Evolutionary conservation across 306 rosid species (phyloP).

Genomic region (Dalbergia cultrata): DNA sequence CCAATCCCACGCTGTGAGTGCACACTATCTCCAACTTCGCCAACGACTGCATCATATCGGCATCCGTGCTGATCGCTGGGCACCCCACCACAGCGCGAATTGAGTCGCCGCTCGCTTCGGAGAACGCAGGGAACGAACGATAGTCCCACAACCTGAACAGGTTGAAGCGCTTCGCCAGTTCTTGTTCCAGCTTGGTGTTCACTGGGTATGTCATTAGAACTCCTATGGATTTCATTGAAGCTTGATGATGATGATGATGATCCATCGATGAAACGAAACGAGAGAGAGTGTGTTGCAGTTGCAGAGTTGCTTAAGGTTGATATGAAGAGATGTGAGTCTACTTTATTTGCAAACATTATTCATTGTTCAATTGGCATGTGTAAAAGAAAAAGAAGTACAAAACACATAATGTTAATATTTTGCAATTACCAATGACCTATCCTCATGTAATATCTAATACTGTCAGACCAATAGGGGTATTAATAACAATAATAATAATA

Average conservation of each 20-base stretch:
- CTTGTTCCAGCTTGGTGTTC: constrained; percentile 51
- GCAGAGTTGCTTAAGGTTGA: not conserved
- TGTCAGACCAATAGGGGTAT: not conserved
- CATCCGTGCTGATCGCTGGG: constrained; percentile 59
- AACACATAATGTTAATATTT: not conserved
- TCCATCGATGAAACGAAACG: not conserved
- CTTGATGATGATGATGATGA: not conserved
- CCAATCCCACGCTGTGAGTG: constrained; percentile 72
- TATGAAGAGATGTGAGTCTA: not conserved
- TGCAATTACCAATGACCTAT: not conserved
- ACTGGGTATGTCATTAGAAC: constrained; percentile 62
- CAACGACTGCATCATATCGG: constrained; percentile 55
- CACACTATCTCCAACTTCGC: constrained; percentile 68
- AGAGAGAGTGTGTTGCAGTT: not conserved
- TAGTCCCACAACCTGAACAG: constrained; percentile 65
- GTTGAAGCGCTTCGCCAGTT: constrained; percentile 64
- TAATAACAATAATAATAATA: not conserved
- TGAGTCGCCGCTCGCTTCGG: constrained; percentile 41
- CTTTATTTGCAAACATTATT: not conserved
- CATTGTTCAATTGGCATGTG: not conserved
- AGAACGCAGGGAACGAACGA: constrained; percentile 43
- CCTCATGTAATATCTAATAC: not conserved
- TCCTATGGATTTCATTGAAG: constrained; percentile 55
- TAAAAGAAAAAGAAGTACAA: not conserved
- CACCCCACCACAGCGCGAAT: constrained; percentile 59